Conservation (phyloP, 768 basidiomycete genomes). For the Tricholoma sp. region DNA sequence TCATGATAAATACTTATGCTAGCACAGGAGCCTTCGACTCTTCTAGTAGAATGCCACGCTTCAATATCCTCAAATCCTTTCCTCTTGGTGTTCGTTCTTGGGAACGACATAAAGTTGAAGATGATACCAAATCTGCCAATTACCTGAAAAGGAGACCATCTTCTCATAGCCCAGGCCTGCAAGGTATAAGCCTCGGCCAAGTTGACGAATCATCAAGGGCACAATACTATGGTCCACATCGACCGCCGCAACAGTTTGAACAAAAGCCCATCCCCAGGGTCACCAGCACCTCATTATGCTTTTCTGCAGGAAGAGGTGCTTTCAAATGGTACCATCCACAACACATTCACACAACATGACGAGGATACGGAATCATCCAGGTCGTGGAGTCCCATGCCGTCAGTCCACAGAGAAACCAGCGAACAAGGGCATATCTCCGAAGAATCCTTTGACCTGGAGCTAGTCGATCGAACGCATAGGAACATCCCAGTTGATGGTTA, state of each 20-base stretch:
- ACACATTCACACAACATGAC: neutral
- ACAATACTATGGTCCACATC: neutral
- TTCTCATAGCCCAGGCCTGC: neutral
- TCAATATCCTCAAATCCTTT: slow-evolving; percentile 1
- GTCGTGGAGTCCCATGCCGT: slow-evolving; percentile 31
- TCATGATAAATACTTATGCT: slow-evolving; percentile 1
- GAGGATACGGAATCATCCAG: slow-evolving; percentile 10
- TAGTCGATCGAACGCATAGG: neutral
- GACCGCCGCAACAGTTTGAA: neutral
- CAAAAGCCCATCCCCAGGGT: neutral
- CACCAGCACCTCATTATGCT: neutral
- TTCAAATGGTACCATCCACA: neutral
- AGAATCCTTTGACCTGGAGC: neutral
- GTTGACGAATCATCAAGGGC: neutral
- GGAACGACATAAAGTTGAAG: neutral
- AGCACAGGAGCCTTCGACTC: neutral
- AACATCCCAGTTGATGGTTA: neutral
- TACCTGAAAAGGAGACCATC: neutral
- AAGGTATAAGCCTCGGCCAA: neutral
- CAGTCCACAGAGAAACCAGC: slow-evolving; percentile 28
- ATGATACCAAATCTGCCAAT: neutral
- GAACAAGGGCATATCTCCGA: slow-evolving; percentile 5
- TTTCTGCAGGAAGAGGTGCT: neutral
- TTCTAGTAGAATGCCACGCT: slow-evolving; percentile 1
- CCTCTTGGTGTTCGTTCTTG: neutral